Conservation (phyloP, 306 rosid species). For the Phaseolus lunatus region DNA sequence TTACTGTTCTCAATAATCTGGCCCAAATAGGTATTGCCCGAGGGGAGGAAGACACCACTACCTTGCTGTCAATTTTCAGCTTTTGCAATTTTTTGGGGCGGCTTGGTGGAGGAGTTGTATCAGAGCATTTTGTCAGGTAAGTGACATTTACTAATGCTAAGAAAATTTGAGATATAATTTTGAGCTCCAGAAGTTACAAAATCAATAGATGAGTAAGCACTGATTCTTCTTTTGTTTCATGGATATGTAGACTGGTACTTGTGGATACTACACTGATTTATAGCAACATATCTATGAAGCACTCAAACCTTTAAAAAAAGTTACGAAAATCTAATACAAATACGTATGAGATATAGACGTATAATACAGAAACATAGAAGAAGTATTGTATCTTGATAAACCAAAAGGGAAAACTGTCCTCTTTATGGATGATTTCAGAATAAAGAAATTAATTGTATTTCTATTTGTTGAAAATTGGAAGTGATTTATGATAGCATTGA, state of each 20-base stretch:
- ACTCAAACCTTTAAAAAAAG: not conserved
- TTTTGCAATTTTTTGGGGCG: constrained; percentile 83
- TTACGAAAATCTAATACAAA: not conserved
- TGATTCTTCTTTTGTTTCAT: not conserved
- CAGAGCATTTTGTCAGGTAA: constrained; percentile 83
- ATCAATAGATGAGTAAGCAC: not conserved
- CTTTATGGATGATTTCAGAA: not conserved
- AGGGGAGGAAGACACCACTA: constrained; percentile 76
- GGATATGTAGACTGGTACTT: not conserved
- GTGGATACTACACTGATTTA: not conserved
- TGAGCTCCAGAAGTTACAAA: constrained; percentile 23
- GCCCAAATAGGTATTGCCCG: constrained; percentile 86
- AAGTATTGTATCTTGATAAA: not conserved
- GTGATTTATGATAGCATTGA: not conserved
- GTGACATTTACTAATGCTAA: constrained; percentile 39
- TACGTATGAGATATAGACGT: not conserved
- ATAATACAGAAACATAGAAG: not conserved
- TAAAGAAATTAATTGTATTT: not conserved
- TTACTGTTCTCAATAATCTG: constrained; percentile 81
- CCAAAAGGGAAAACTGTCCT: not conserved
- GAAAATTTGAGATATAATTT: not conserved
- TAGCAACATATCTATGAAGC: not conserved
- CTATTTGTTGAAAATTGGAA: not conserved
- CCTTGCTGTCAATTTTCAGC: constrained; percentile 75
- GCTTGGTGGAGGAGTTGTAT: constrained; percentile 89